Base-by-base conservation (phyloP, 257 asterid species). In the Echium plantagineum region DNA sequence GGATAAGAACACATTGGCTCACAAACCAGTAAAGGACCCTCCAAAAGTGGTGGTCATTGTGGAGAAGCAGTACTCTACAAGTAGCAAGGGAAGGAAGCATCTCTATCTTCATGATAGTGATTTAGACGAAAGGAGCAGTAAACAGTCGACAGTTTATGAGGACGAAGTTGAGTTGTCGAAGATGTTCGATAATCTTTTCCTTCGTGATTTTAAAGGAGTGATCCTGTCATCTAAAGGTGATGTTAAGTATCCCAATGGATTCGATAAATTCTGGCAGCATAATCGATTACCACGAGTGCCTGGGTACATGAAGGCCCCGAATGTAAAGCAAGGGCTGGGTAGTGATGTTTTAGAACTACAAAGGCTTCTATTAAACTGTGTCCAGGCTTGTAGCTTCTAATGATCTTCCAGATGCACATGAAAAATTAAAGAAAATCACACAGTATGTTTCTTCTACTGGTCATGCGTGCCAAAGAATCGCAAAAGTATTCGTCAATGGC, bases 1-100 rank as follows among this genome's bases (percentile, higher is more conserved):
- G 80, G 95, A 84, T 72, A 79, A 85, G 47, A 82, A 85, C 63
- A 70, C 74, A 10, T 72, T 91, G 55, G 93, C 94, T 54, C 77
- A 70, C 52, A 88, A 83, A 74, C 74, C 86, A n/a, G 86, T 73
- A 26, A 79, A 74, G 58, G 62, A 61, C 31, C 59, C 75, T 64
- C 59, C 75, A 5, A 58, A 74, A 46, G 53, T 66, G 57, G 73
- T 16, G 32, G 67, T 80, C 77, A 83, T 80, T 78, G 74, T 65
- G 52, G 94, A 83, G 62, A 78, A 70, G 67, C 81, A 73, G 32
- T 83, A 81, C 13, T 26, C 32, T 22, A 28, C 2, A 53, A 19
- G 20, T 52, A 53, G 0, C 30, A 42, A 17, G 49, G 49, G 49
- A 42, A 42, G 49, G 49, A 42, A 42, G 17, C 16, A 42, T 42